Evolutionary conservation across 1,139 yeast species (phyloP), one percentile per base, ranked within the genome.

Genomic region (Pneumocystis sp.): DNA sequence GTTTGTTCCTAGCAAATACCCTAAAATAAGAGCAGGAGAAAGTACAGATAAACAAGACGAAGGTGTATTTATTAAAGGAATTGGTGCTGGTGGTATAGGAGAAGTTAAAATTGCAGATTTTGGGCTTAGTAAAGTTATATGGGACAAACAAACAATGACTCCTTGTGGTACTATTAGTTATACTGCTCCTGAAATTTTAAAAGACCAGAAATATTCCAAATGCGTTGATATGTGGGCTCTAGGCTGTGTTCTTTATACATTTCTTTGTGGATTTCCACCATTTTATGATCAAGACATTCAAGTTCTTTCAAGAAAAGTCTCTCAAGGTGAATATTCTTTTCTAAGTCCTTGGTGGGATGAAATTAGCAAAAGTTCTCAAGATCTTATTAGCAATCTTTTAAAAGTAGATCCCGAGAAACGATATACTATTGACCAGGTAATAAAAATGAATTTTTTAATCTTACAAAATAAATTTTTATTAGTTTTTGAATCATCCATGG

Each of bases 331-430:
- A 71, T 91, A 81, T 74, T 85, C 87, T 19, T 91, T 90, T 74
- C 78, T 91, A 67, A 79, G 84, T 66, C 97, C 97, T 0, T 91
- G 97, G 97, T 91, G 97, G 97, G 97, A 91, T 75, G 96, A 91
- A 71, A 87, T 91, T 60, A 82, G 89, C 67, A 74, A 72, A 59
- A 89, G 86, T 29, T 97, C 96, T 7, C 89, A 89, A 74, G 79
- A 82, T 70, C 85, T 95, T 75, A 96, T 91, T 10, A 75, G 83
- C 3, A 84, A 81, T 71, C 79, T 91, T 66, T 78, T 91, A 65
- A 89, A 95, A 1, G 96, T 90, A 37, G 89, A 90, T 73, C 96
- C 96, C 1, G 76, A 78, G 19, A 79, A 81, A 66, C 81, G 97
- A 70, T 89, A 89, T 74, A 84, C 88, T 6, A 86, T 89, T 68